Conservation (phyloP, 176 grass and related monocot genomes). For the Oropetium thomaeum region DNA sequence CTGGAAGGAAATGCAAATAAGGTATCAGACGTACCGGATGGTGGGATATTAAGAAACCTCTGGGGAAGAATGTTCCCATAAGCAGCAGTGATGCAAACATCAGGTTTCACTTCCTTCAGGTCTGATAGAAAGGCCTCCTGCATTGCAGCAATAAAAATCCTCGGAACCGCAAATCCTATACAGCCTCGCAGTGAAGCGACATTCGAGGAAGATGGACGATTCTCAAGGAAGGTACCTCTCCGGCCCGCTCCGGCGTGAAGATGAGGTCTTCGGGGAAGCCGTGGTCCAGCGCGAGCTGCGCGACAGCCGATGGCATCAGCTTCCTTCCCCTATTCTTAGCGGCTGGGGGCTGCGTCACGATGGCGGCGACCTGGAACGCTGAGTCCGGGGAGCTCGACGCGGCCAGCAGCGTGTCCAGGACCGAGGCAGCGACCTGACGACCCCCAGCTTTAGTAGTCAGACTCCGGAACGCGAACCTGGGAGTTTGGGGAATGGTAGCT, state of each 20-base stretch:
- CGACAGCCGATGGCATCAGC: constrained; percentile 67
- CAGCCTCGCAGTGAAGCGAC: not conserved
- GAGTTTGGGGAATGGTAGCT: not conserved
- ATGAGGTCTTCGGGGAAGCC: constrained; percentile 72
- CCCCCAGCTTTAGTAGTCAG: constrained; percentile 2
- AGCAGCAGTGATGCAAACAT: constrained; percentile 85
- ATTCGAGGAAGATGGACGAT: not conserved
- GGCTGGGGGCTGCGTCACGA: constrained; percentile 77
- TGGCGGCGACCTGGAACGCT: constrained; percentile 57
- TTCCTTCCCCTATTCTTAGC: constrained; percentile 68
- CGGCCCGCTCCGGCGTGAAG: constrained; percentile 65
- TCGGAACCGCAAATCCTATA: not conserved
- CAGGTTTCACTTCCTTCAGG: constrained; percentile 61
- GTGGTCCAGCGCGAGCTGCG: constrained; percentile 57
- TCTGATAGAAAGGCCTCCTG: constrained; percentile 67
- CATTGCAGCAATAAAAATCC: constrained; percentile 31
- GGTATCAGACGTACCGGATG: constrained; percentile 39
- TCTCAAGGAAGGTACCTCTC: constrained; percentile 40
- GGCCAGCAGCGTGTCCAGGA: constrained; percentile 58
- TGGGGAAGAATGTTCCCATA: constrained; percentile 94
- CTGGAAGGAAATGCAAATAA: not conserved
- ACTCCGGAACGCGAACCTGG: not conserved
- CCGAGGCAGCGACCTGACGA: constrained; percentile 66
- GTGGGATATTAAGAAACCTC: constrained; percentile 91
- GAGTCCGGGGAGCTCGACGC: constrained; percentile 52